Evolutionary conservation across 768 basidiomycete genomes (phyloP).

Genomic region (Tylopilus intermedius): DNA sequence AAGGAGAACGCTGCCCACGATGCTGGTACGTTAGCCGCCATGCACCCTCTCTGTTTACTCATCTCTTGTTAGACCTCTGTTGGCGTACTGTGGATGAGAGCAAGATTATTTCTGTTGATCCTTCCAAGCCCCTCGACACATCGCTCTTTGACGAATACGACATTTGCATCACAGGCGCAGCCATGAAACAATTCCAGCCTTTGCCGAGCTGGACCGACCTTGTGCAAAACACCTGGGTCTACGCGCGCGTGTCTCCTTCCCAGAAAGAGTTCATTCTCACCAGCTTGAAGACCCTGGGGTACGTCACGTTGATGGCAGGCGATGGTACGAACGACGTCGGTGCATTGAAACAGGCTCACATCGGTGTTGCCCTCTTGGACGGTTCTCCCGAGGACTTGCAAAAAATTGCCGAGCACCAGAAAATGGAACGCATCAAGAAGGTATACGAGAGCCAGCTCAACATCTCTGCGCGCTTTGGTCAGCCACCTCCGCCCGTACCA

Average conservation of each 20-base stretch:
- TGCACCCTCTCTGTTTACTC: not conserved
- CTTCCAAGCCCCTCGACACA: constrained; percentile 69
- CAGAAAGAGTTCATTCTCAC: constrained; percentile 97
- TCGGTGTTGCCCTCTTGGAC: constrained; percentile 90
- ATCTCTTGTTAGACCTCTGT: constrained; percentile 56
- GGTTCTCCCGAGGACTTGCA: constrained; percentile 88
- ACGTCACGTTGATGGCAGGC: constrained; percentile 94
- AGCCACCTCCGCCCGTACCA: constrained; percentile 92
- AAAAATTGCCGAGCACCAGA: constrained; percentile 91
- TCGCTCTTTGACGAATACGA: constrained; percentile 83
- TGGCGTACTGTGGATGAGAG: constrained; percentile 95
- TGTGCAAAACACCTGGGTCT: constrained; percentile 95
- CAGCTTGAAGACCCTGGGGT: constrained; percentile 83
- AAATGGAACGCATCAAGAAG: constrained; percentile 87
- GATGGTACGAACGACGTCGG: constrained; percentile 99
- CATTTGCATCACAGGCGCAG: constrained; percentile 93
- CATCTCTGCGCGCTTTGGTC: constrained; percentile 84
- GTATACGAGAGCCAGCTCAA: constrained; percentile 95
- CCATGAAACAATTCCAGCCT: constrained; percentile 82
- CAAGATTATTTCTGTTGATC: constrained; percentile 82
- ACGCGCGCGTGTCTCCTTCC: constrained; percentile 91
- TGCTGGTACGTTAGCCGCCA: constrained; percentile 46
- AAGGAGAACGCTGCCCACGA: constrained; percentile 73
- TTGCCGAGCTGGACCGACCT: constrained; percentile 70
- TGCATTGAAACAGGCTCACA: constrained; percentile 95